phyloP scores from a whole-genome alignment of 768 basidiomycete species.

The Galerina marginata region DNA sequence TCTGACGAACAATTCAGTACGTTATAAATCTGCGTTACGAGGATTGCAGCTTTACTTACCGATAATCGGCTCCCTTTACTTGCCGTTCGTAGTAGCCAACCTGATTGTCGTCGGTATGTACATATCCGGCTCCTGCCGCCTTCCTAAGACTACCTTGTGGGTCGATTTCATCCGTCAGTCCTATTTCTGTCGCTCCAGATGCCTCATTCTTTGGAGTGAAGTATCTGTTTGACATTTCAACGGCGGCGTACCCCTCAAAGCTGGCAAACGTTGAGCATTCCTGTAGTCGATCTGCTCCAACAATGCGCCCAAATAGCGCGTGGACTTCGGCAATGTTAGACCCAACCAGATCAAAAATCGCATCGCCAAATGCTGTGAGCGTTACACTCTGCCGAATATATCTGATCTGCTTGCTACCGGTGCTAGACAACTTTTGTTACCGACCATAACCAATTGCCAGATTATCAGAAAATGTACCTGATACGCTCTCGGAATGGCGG shows the following conservation, averaged over 20 bases:
- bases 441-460: not conserved
- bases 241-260: not conserved
- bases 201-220: slow-evolving; percentile 10
- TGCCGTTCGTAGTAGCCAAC: slow-evolving; percentile 10
- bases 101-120: slow-evolving; percentile 11
- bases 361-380: slow-evolving; percentile 1
- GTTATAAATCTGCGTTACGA: not conserved
- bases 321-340: slow-evolving; percentile 1
- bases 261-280: not conserved
- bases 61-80: not conserved
- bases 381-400: slow-evolving; percentile 11
- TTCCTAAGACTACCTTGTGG: slow-evolving; percentile 5
- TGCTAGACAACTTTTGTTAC: not conserved
- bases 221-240: slow-evolving; percentile 13
- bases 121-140: not conserved
- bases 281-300: slow-evolving; percentile 8
- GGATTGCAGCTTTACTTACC: not conserved
- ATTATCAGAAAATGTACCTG: not conserved
- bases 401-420: not conserved
- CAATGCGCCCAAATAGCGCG: not conserved
- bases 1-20: not conserved
- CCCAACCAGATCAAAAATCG: not conserved
- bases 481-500: slow-evolving; percentile 6
- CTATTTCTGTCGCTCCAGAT: not conserved
- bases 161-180: not conserved